Conservation (phyloP, 2,329 filamentous ascomycete species). For the Nemania sp. region DNA sequence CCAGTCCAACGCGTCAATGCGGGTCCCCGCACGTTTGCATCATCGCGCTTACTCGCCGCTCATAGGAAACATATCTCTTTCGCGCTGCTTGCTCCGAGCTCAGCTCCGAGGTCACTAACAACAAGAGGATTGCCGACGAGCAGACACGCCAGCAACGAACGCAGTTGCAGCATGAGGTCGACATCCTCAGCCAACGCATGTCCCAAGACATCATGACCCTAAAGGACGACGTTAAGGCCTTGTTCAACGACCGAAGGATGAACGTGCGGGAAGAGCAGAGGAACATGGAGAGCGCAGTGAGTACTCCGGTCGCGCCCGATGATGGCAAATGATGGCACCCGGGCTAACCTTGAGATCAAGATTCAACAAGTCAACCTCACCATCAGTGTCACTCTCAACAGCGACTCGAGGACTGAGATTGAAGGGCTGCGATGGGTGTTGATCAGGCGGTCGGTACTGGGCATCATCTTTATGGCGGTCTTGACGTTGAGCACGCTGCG, state of each 20-base stretch:
- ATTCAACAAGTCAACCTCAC: slow-evolving; percentile 97
- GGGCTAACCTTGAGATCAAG: slow-evolving; percentile 43
- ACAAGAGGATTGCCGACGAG: slow-evolving; percentile 76
- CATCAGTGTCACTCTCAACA: slow-evolving; percentile 87
- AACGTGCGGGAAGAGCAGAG: slow-evolving; percentile 86
- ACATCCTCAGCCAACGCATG: slow-evolving; percentile 83
- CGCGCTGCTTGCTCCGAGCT: slow-evolving; percentile 91
- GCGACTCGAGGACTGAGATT: slow-evolving; percentile 88
- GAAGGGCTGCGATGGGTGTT: slow-evolving; percentile 89
- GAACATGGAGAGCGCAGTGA: slow-evolving; percentile 76
- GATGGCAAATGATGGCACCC: background rate
- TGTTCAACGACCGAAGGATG: slow-evolving; percentile 97
- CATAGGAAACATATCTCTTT: slow-evolving; percentile 84
- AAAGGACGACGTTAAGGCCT: slow-evolving; percentile 89
- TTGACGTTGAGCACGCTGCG: slow-evolving; percentile 63
- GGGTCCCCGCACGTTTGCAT: background rate
- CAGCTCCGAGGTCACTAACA: slow-evolving; percentile 81
- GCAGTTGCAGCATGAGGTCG: slow-evolving; percentile 90
- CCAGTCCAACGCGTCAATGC: slow-evolving; percentile 11
- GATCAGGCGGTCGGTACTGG: slow-evolving; percentile 65
- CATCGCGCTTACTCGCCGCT: slow-evolving; percentile 1
- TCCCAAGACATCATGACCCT: slow-evolving; percentile 81
- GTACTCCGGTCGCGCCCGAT: slow-evolving; percentile 37
- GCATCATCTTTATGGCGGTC: slow-evolving; percentile 69
- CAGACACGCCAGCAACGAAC: slow-evolving; percentile 81